Evolutionary conservation across 345 rosid species (phyloP).

Genomic region (Nasturtium officinale): DNA sequence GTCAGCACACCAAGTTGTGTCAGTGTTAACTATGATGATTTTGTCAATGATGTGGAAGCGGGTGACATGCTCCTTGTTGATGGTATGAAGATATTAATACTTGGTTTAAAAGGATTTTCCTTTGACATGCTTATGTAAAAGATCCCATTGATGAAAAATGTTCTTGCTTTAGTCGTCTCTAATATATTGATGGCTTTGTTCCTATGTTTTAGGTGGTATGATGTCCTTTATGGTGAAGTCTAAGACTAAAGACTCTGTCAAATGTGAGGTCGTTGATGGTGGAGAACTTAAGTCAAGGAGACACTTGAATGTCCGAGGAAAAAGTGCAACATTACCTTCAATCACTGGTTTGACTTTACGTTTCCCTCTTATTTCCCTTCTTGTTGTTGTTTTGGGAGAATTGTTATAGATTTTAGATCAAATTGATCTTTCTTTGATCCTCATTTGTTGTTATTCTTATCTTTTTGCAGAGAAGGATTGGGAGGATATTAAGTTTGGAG

Average conservation of each 20-base stretch:
- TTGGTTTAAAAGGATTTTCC: not conserved
- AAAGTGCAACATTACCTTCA: conserved; percentile 97
- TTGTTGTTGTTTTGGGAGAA: not conserved
- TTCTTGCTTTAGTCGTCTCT: not conserved
- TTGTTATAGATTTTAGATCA: not conserved
- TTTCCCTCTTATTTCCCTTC: not conserved
- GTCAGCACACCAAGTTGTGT: conserved; percentile 84
- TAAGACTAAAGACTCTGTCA: conserved; percentile 92
- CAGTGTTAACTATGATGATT: conserved; percentile 97
- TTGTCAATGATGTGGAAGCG: conserved; percentile 85
- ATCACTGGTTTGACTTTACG: conserved; percentile 66
- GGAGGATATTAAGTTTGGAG: conserved; percentile 99
- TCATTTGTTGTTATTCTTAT: conserved; percentile 25
- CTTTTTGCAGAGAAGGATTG: conserved; percentile 86
- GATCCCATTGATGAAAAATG: not conserved
- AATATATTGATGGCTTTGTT: conserved; percentile 22
- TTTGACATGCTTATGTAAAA: not conserved
- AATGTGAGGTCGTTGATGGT: conserved; percentile 95
- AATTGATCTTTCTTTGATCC: conserved; percentile 6
- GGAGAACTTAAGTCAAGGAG: conserved; percentile 99
- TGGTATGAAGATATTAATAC: conserved; percentile 53
- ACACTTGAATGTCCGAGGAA: conserved; percentile 95
- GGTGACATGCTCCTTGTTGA: conserved; percentile 99
- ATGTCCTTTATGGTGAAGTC: conserved; percentile 90
- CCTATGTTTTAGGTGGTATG: conserved; percentile 80